Base-by-base conservation (phyloP, 169 alveolate genomes). In the Haemoproteus tartakovskyi region DNA sequence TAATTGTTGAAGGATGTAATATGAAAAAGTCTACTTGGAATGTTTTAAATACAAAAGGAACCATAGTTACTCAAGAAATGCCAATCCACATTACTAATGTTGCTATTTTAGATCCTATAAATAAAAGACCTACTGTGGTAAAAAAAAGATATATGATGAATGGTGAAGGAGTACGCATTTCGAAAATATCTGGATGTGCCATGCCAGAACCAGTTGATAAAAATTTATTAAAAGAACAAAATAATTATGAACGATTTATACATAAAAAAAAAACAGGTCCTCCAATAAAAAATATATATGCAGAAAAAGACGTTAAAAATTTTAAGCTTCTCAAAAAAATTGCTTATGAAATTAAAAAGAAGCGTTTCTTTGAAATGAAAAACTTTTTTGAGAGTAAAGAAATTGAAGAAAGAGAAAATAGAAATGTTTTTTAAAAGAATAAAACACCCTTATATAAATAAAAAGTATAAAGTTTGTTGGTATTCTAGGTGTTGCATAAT, bases 51-150 rank as follows among this genome's bases (percentile, higher is more conserved):
- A 79, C 47, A 24, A 70, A 59, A 5, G 87, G 87, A 18, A 82
- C 92, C 19, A 70, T 91, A 14, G 63, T 90, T 16, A 86, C 95
- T 33, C 89, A 87, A 60, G 97, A 94, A 63, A 83, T 85, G 91
- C 97, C 97, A 0, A 87, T 94, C 6, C 97, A 94, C 79, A 86
- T 94, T 16, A 91, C 97, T 14, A 94, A 93, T 50, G 93, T 94
- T 1, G 85, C 97, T 4, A 64, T 94, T 1, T 87, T 94, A 8
- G 97, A 94, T 78, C 97, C 97, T 8, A 95, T 93, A 8, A 46
- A 4, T 78, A 91, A 95, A 79, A 89, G 83, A n/a, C 96, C 97
- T 11, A 93, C 97, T 6, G 85, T 94, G 3, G 94, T 93, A 16
- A 87, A 85, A 48, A 74, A 91, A 60, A 87, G 96, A 9, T 89